Percentiles rank a stretch among this genome's conserved stretches.
Evolutionary conservation across 2,329 filamentous ascomycete genomes (phyloP).

Genomic region (Cladosporium sp.): DNA sequence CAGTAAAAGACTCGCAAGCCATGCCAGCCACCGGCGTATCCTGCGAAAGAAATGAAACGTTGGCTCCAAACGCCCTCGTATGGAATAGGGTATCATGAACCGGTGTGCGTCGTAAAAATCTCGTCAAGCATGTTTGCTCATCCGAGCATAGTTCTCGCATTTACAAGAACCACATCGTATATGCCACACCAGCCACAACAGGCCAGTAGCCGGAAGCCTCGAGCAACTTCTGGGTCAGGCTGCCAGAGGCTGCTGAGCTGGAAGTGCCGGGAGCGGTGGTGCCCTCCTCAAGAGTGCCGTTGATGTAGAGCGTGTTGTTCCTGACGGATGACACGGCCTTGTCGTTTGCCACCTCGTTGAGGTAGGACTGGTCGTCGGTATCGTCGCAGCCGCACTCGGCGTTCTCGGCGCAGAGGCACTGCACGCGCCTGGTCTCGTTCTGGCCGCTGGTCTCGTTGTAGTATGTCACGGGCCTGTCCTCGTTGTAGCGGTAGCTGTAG

Average conservation of each 20-base stretch:
- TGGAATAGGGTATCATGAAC: neutral
- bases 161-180: conserved; percentile 38
- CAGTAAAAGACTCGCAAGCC: neutral
- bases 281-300: conserved; percentile 67
- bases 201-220: conserved; percentile 44
- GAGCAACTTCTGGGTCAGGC: conserved; percentile 27
- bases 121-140: neutral
- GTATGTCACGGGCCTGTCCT: conserved; percentile 59
- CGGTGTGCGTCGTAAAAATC: neutral
- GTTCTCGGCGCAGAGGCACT: conserved; percentile 62
- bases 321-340: conserved; percentile 63
- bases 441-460: conserved; percentile 50
- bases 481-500: conserved; percentile 63
- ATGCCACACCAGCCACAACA: conserved; percentile 42
- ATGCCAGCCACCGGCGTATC: neutral
- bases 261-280: conserved; percentile 45
- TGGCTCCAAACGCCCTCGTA: neutral
- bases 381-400: conserved; percentile 69
- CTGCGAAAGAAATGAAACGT: neutral
- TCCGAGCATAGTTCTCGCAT: neutral
- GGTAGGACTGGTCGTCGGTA: conserved; percentile 58
- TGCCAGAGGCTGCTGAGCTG: conserved; percentile 30
- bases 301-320: conserved; percentile 69
- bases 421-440: conserved; percentile 63
- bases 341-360: conserved; percentile 63